Evolutionary conservation across 805 yeast species (phyloP), one percentile per base, ranked within the genome.

Genomic region (Blastobotrys mokoenaii): DNA sequence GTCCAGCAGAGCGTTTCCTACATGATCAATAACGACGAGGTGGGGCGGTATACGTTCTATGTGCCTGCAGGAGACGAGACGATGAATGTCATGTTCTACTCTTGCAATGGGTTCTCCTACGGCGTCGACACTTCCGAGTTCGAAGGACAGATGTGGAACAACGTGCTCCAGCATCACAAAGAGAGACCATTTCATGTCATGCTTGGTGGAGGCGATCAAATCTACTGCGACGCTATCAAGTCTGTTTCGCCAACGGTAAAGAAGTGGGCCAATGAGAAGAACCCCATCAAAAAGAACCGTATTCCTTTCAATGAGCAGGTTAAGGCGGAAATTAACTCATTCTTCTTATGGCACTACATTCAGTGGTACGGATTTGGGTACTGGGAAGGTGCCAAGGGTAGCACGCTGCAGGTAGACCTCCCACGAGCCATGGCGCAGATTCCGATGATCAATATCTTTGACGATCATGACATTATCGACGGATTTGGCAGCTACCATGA

Each of bases 171-270:
- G 48, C 96, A 90, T 58, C 62, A 68, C 14, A 54, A 62, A 5
- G 68, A 71, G 34, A 76, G 75, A 34, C 76, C 72, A 36, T 86
- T 86, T 64, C 96, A 90, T 62, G 97, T 87, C 3, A 89, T 90
- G 95, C 69, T 93, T 25, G 97, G 97, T 25, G 97, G 97, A 43
- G 98, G 98, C 29, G 98, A 90, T 65, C 98, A 90, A 66, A 74
- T 90, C 42, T 90, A 90, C 62, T 79, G 89, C 43, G 98, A 90
- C 64, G 72, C 86, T 1, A 79, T 90, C 53, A 84, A 82, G 61
- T 52, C 72, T 16, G 69, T 76, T 16, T 77, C 82, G 12, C 58
- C 71, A 40, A 60, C 60, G 6, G 51, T 67, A 31, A 64, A 69
- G 27, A 61, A 75, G 27, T 88, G 97, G 96, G 61, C 77, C 25